phyloP scores from a whole-genome alignment of 2,329 filamentous ascomycete genomes.

The Diaporthe nobilis region DNA sequence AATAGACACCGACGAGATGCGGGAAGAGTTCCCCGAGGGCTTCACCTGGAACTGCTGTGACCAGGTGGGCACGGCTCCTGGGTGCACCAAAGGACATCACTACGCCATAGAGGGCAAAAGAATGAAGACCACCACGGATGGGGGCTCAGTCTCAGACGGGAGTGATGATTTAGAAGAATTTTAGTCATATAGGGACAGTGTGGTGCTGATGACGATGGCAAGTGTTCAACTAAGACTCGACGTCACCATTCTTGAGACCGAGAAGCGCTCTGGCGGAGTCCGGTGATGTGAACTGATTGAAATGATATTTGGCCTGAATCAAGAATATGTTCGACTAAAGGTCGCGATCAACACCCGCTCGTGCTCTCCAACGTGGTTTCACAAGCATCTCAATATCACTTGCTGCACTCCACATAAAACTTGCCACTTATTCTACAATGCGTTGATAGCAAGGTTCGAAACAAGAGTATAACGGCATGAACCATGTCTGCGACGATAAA shows the following conservation, averaged over 20 bases:
- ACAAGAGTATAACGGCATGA: too few relatives aligned
- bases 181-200: background rate
- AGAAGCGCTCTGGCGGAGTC: background rate
- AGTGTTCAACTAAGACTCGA: too few relatives aligned
- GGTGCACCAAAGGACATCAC: slow-evolving; percentile 41
- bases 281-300: too few relatives aligned
- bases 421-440: too few relatives aligned
- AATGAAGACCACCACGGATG: background rate
- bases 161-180: background rate
- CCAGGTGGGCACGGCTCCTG: slow-evolving; percentile 27
- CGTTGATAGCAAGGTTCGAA: too few relatives aligned
- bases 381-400: too few relatives aligned
- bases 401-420: too few relatives aligned
- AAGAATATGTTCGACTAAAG: background rate
- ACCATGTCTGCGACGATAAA: too few relatives aligned
- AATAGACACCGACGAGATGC: slow-evolving; percentile 46
- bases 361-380: too few relatives aligned
- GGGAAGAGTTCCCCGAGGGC: slow-evolving; percentile 46
- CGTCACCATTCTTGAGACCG: background rate
- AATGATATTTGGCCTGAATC: background rate
- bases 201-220: background rate
- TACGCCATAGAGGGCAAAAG: slow-evolving; percentile 25
- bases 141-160: background rate
- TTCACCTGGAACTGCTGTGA: slow-evolving; percentile 51
- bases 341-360: too few relatives aligned